These are phyloP conservation scores for Trypethelium eluteriae DNA, from an alignment of 495 filamentous ascomycete genomes.

Conservation along the genomic window DNA sequence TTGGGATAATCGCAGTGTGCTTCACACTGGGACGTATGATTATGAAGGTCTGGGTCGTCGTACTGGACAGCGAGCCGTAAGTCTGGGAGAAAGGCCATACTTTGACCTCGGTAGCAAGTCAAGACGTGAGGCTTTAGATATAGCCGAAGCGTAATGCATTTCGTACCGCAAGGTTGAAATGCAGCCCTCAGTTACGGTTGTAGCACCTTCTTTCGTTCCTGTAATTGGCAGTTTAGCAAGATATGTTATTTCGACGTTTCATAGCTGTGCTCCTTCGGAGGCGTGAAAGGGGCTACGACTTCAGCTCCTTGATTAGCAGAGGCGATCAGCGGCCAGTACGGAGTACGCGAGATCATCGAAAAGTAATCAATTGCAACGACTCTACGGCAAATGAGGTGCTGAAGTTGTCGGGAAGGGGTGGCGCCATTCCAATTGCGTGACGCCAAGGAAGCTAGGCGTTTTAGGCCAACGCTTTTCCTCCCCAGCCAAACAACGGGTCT, in stretches of 20 bases:
- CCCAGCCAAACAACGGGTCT: slow-evolving; percentile 11
- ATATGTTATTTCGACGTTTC: neutral
- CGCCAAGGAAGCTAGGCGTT: neutral
- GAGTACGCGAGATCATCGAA: too few relatives aligned
- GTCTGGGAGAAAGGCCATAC: slow-evolving; percentile 63
- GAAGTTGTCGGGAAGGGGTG: neutral
- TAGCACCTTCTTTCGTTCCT: too few relatives aligned
- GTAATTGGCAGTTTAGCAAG: neutral
- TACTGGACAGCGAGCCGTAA: slow-evolving; percentile 54
- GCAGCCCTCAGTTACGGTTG: too few relatives aligned
- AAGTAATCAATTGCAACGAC: too few relatives aligned
- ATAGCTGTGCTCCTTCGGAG: too few relatives aligned
- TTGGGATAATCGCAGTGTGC: slow-evolving; percentile 70
- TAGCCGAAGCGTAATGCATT: neutral
- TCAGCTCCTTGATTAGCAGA: too few relatives aligned
- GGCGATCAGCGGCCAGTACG: too few relatives aligned
- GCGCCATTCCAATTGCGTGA: neutral
- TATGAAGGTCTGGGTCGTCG: slow-evolving; percentile 47
- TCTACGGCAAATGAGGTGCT: neutral
- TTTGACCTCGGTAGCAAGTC: slow-evolving; percentile 42
- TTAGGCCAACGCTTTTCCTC: neutral
- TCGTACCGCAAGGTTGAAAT: too few relatives aligned
- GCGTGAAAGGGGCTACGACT: too few relatives aligned
- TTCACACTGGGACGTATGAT: slow-evolving; percentile 65
- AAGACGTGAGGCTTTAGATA: slow-evolving; percentile 20